Base-by-base conservation (phyloP, 345 rosid species). In the Kandelia obovata region DNA sequence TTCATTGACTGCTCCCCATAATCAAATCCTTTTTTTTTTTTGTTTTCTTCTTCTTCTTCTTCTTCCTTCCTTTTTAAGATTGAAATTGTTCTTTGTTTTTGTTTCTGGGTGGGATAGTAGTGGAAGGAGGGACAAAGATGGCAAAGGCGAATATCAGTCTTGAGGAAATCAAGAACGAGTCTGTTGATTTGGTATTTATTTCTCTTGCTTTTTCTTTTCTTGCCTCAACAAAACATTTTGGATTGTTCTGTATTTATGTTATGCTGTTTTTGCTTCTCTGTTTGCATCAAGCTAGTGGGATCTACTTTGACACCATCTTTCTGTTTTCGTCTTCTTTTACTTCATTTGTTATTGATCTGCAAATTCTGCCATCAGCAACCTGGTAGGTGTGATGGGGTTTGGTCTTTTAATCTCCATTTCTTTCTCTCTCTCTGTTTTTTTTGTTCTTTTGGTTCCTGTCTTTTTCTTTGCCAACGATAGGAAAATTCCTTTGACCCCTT, bases 161-260 rank as follows among this genome's bases (percentile, higher is more conserved):
- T 16, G 78, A 74, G 5, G 78, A 74, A 59, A 74, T 74, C 73
- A 74, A 57, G 73, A 74, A 68, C 31, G 73, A 74, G 67, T 68
- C 69, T 26, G 73, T 74, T 68, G 78, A 74, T 63, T 71, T 74
- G 65, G 78, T 74, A 74, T 46, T 5, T 5, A 4, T 5, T 17
- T 6, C 30, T 56, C 30, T 56, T 10, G 10, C 26, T 28, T 56
- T 13, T 21, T 11, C 47, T 16, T 30, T 1, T 47, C 20, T 15
- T 23, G 37, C 1, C 0, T 28, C 3, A 51, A 19, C 21, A n/a
- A 30, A 31, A 8, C 34, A 15, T 11, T 13, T 31, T 6, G 13
- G 28, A 16, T 27, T 25, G 46, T n/a, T 25, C 0, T 62, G 5
- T 21, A 23, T n/a, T 6, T 34, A 16, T 5, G 5, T 32, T 15